Percentiles rank a stretch among this genome's conserved stretches.
Evolutionary conservation across 768 basidiomycete genomes (phyloP).

Genomic region (Pleurotus tuber-regium): DNA sequence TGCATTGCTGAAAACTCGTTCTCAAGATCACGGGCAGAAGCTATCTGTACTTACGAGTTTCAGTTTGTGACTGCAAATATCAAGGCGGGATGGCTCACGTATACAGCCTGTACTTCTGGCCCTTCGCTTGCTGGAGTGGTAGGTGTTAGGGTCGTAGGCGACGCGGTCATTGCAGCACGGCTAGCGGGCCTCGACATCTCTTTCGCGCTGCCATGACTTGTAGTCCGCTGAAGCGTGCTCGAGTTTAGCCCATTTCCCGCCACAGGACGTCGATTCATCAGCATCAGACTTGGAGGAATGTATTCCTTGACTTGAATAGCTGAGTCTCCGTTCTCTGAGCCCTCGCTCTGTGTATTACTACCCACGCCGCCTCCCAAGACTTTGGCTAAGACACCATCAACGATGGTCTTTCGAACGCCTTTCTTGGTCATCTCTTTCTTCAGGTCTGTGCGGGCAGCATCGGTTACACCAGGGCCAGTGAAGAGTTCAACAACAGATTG

Average conservation of each 20-base stretch:
- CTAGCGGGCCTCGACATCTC: constrained; percentile 30
- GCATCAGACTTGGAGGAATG: constrained; percentile 70
- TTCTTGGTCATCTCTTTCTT: constrained; percentile 91
- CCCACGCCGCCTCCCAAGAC: constrained; percentile 46
- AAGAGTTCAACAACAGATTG: constrained; percentile 83
- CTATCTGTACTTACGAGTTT: constrained; percentile 49
- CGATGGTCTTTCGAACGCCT: constrained; percentile 82
- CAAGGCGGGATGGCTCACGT: constrained; percentile 43
- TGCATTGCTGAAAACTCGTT: constrained; percentile 79
- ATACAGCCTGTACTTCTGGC: constrained; percentile 59
- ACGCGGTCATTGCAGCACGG: constrained; percentile 61
- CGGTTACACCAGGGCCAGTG: constrained; percentile 75
- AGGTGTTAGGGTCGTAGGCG: constrained; percentile 35
- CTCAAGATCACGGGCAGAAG: constrained; percentile 83
- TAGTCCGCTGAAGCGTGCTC: constrained; percentile 39
- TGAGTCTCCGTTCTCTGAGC: constrained; percentile 56
- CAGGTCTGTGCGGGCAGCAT: constrained; percentile 87
- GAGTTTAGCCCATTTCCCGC: constrained; percentile 26
- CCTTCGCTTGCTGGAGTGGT: constrained; percentile 38
- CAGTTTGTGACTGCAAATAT: neutral
- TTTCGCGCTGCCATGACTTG: constrained; percentile 47
- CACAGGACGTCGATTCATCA: constrained; percentile 51
- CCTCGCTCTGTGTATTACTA: constrained; percentile 48
- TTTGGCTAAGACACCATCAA: constrained; percentile 73
- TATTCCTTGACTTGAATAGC: constrained; percentile 51